These are phyloP conservation scores for Pythium insidiosum DNA, from an alignment of 352 stramenopile genomes.

Conservation along the genomic window DNA sequence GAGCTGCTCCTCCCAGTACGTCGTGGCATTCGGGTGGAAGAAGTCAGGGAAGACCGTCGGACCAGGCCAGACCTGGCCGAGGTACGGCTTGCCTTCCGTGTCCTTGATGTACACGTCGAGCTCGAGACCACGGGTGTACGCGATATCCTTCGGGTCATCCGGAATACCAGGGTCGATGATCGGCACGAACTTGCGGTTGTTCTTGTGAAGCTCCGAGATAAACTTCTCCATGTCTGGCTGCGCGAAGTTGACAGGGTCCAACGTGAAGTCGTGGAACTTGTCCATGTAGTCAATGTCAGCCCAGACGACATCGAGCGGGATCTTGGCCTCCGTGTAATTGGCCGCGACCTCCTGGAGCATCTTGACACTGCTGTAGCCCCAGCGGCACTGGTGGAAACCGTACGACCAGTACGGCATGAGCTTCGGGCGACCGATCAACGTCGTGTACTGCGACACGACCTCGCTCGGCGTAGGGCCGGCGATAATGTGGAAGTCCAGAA, in stretches of 20 bases:
- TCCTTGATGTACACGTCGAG: conserved; percentile 79
- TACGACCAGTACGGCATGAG: conserved; percentile 57
- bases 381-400: conserved; percentile 56
- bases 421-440: conserved; percentile 36
- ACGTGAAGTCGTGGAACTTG: conserved; percentile 45
- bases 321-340: conserved; percentile 24
- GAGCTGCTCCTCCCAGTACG: conserved; percentile 66
- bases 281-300: conserved; percentile 57
- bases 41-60: conserved; percentile 79
- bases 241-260: conserved; percentile 35
- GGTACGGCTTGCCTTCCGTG: conserved; percentile 41
- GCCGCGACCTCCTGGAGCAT: conserved; percentile 18
- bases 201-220: conserved; percentile 40
- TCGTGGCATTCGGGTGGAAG: conserved; percentile 51
- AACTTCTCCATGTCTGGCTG: conserved; percentile 21
- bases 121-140: conserved; percentile 43
- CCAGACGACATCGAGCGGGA: conserved; percentile 46
- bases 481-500: conserved; percentile 55
- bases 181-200: conserved; percentile 55
- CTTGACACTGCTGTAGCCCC: conserved; percentile 22
- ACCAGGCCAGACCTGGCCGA: conserved; percentile 78
- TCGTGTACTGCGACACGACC: conserved; percentile 41
- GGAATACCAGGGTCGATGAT: conserved; percentile 84
- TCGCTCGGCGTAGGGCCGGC: conserved; percentile 25
- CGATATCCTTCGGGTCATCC: conserved; percentile 32